These are phyloP conservation scores for Tricladium varicosporioides DNA, from an alignment of 2,329 filamentous ascomycete genomes.

Conservation along the genomic window DNA sequence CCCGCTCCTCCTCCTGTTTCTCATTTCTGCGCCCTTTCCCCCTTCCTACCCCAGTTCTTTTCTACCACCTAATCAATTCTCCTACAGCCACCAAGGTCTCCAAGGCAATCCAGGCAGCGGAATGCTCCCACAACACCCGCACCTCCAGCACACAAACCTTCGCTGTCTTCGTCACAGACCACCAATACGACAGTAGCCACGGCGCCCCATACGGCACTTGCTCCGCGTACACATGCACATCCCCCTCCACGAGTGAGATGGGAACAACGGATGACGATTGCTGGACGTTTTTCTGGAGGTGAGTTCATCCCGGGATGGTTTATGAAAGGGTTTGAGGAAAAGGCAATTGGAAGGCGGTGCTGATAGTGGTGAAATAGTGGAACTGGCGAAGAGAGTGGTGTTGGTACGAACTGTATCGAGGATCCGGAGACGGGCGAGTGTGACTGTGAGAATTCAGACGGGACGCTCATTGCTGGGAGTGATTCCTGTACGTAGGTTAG, in stretches of 20 bases:
- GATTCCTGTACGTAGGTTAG: not conserved
- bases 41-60: too few relatives aligned
- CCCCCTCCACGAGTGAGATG: constrained; percentile 34
- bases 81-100: constrained; percentile 34
- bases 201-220: constrained; percentile 49
- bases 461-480: constrained; percentile 1
- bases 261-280: constrained; percentile 34
- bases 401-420: constrained; percentile 39
- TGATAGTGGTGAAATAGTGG: too few relatives aligned
- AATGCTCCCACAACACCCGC: constrained; percentile 40
- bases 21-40: not conserved
- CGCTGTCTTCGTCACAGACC: constrained; percentile 41
- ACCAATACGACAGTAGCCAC: constrained; percentile 42
- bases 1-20: too few relatives aligned
- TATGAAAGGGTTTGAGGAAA: too few relatives aligned
- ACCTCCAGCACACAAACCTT: constrained; percentile 36
- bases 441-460: constrained; percentile 7
- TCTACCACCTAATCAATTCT: too few relatives aligned
- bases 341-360: too few relatives aligned
- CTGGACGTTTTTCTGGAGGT: constrained; percentile 45
- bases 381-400: constrained; percentile 32
- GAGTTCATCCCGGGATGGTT: too few relatives aligned
- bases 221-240: constrained; percentile 40
- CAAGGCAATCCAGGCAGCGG: constrained; percentile 38
- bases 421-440: constrained; percentile 26